A percentile compares a stretch with the other conserved stretches of the same genome.
phyloP scores from a whole-genome alignment of 805 yeast genomes.

The Kregervanrija pseudodelftensis region DNA sequence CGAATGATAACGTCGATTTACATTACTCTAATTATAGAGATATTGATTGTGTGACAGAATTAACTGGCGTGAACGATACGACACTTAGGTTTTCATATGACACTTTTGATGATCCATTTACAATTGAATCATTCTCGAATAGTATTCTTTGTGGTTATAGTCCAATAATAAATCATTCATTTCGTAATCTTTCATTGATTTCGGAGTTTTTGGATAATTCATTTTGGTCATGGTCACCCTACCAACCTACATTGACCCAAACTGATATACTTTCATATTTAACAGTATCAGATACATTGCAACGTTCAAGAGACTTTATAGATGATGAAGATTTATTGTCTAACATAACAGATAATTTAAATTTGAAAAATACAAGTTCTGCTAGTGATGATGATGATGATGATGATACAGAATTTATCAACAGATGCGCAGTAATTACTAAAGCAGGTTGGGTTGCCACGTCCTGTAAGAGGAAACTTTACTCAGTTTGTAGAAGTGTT shows the following conservation, averaged over 20 bases:
- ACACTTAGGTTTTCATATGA: slow-evolving; percentile 30
- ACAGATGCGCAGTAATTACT: slow-evolving; percentile 35
- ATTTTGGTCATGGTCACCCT: slow-evolving; percentile 71
- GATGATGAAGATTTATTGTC: no score
- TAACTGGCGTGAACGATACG: neutral
- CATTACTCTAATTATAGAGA: neutral
- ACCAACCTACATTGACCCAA: slow-evolving; percentile 37
- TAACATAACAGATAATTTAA: neutral
- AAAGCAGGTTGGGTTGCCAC: slow-evolving; percentile 55
- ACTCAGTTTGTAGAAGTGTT: slow-evolving; percentile 48
- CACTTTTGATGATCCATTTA: slow-evolving; percentile 29
- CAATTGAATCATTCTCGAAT: slow-evolving; percentile 29
- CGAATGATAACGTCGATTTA: no score
- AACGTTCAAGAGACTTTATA: neutral
- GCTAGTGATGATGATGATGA: slow-evolving; percentile 6
- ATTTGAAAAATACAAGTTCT: neutral
- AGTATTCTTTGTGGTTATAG: slow-evolving; percentile 54
- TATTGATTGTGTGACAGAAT: neutral
- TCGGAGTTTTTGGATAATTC: slow-evolving; percentile 28
- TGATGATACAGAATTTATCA: slow-evolving; percentile 16
- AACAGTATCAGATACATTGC: neutral
- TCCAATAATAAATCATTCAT: slow-evolving; percentile 48
- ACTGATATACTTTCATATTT: slow-evolving; percentile 6
- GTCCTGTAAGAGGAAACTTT: slow-evolving; percentile 52
- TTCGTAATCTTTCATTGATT: slow-evolving; percentile 21